Base-by-base conservation (phyloP, 306 rosid species). In the Trichosanthes truncata region DNA sequence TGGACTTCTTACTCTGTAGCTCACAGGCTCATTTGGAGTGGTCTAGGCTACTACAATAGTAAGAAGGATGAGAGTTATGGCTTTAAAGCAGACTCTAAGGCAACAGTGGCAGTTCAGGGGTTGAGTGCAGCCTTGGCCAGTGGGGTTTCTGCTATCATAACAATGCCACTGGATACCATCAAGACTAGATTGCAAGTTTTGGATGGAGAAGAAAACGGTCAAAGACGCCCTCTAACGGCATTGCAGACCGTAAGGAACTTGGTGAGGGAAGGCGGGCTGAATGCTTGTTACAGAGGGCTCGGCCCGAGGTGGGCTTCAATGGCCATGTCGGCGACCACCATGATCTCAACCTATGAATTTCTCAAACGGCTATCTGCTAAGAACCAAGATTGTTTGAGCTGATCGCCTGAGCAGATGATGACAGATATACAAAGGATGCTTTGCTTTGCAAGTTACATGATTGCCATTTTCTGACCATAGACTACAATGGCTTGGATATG, bases 231-330 rank as follows among this genome's bases (percentile, higher is more conserved):
- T 0, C 75, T 92, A 21, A 95, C 96, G 29, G 85, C 84, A 15
- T 71, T 78, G 76, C 97, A 92, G 66, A 90, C 97, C 0, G 89
- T 92, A 26, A 78, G 86, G 82, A 91, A 81, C 82, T 80, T 95
- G 93, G 81, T 90, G 69, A 95, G 79, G 76, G 97, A 95, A 84
- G 97, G 97, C 38, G 98, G 98, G 1, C 52, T 95, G 18, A 67
- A 74, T 78, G 98, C 98, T 80, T 95, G 97, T 85, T 95, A 95
- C 78, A 87, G 97, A 86, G 98, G 98, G 35, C 85, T 95, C 83
- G 97, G 93, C 1, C 98, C 98, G 9, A 90, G 98, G 83, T 95
- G 97, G 97, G 97, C 89, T 63, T 92, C 96, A 1, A 93, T 93
- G 97, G 92, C 97, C n/a, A 81, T 95, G 93, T 95, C 98, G 59